These are phyloP conservation scores for Phycomyces blakesleeanus DNA, from an alignment of 192 early-diverging fungal genomes.

Conservation along the genomic window DNA sequence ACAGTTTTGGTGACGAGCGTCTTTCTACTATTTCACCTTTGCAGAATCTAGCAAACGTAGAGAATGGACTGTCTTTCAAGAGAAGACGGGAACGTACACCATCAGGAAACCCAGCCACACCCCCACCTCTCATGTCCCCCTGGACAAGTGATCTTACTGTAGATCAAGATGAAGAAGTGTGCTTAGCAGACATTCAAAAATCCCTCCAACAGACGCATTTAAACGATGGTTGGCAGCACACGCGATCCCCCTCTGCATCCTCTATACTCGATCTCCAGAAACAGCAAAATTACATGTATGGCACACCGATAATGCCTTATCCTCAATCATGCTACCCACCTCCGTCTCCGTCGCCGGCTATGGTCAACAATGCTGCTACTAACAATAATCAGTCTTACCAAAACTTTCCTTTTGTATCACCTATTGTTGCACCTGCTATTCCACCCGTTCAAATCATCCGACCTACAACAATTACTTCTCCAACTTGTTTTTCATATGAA, in stretches of 20 bases:
- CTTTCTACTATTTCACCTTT: slow-evolving; percentile 1
- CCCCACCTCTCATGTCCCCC: neutral
- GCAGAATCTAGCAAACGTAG: neutral
- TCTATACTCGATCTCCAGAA: neutral
- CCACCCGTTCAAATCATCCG: neutral
- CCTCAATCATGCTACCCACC: too few relatives aligned
- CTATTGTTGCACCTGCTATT: slow-evolving; percentile 3
- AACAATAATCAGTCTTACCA: too few relatives aligned
- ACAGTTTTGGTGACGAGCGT: neutral
- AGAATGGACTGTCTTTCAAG: neutral
- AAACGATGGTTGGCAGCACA: neutral
- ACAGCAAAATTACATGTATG: too few relatives aligned
- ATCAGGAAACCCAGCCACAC: neutral
- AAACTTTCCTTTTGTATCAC: neutral
- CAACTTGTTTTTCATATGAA: neutral
- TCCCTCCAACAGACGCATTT: slow-evolving; percentile 5
- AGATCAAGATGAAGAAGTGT: slow-evolving; percentile 14
- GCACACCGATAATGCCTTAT: too few relatives aligned
- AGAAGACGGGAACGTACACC: neutral
- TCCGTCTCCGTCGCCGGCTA: too few relatives aligned
- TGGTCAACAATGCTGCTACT: too few relatives aligned
- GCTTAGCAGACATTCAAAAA: slow-evolving; percentile 13
- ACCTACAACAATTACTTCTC: neutral
- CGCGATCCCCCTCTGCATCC: neutral
- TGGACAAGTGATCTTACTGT: too few relatives aligned